Percentiles rank a stretch among this genome's conserved stretches.
phyloP scores from a whole-genome alignment of 257 asterid species.

The Misopates orontium region DNA sequence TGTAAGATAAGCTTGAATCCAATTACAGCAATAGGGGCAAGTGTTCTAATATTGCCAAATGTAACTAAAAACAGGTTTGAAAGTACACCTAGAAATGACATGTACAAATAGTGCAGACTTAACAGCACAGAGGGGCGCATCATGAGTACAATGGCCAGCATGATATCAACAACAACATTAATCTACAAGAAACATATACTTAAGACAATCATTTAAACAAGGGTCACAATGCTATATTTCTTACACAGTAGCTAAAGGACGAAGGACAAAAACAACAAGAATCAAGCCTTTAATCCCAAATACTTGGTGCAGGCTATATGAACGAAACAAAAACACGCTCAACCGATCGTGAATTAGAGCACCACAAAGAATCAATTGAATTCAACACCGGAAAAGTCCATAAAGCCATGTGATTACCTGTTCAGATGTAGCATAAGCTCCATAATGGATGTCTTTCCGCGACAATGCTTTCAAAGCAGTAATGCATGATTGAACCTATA shows the following conservation, averaged over 20 bases:
- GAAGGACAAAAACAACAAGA: too few relatives aligned
- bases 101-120: too few relatives aligned
- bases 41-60: too few relatives aligned
- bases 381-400: constrained; percentile 8
- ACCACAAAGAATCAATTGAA: not conserved
- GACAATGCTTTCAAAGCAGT: constrained; percentile 71
- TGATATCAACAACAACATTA: constrained; percentile 4
- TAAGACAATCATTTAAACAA: not conserved
- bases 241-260: constrained; percentile 8
- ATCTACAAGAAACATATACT: constrained; percentile 8
- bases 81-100: too few relatives aligned
- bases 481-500: constrained; percentile 67
- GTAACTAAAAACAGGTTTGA: too few relatives aligned
- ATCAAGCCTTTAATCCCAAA: too few relatives aligned
- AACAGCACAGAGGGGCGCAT: too few relatives aligned
- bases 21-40: too few relatives aligned
- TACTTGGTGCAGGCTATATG: too few relatives aligned
- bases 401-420: constrained; percentile 48
- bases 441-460: constrained; percentile 74
- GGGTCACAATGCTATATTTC: not conserved
- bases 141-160: constrained; percentile 5
- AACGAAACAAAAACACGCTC: too few relatives aligned
- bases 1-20: too few relatives aligned
- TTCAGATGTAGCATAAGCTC: constrained; percentile 81
- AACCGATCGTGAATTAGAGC: too few relatives aligned